Evolutionary conservation across 495 filamentous ascomycete species (phyloP), one percentile per base, ranked within the genome.

Genomic region (Penicilliopsis zonata): DNA sequence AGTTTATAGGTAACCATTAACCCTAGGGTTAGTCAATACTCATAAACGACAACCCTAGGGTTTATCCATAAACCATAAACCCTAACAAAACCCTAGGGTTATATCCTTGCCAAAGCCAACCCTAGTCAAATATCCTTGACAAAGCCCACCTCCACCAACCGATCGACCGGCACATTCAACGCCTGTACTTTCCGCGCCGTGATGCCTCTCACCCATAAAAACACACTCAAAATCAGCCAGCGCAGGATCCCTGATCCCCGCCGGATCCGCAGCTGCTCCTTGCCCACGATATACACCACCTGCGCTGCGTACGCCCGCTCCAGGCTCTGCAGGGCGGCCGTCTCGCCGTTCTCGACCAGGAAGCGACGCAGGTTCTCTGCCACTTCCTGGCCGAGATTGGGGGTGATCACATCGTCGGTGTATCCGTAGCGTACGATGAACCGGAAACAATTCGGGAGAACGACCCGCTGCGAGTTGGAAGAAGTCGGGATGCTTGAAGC

Each of bases 151-250:
- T 82, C 78, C 18, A 82, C 73, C 13, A 80, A 44, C 28, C 63
- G 56, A 31, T 80, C 77, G 43, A 71, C 63, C 4, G 70, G 66
- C 23, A 82, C 53, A 24, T 68, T 53, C 37, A 81, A 53, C 32
- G 73, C 70, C 31, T 67, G 64, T 41, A 79, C 69, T 49, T 77
- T 82, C 1, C 62, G 65, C 14, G 77, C 55, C 9, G 72, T 76
- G 43, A 78, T 82, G n/a, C 80, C 78, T 24, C 80, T 44, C 31
- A 82, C 65, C 69, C 74, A 82, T 24, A 84, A 47, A 40, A 82
- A 85, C 0, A 61, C 49, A 26, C 49, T 56, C 31, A 84, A 44
- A 5, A 74, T 23, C 0, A 69, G 14, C 24, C 46, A 62, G 9
- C 75, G 55, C 18, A 59, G 29, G 22, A 65, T 44, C 16, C 65